These are phyloP conservation scores for Ophiostoma triangulosporum DNA, from an alignment of 2,329 filamentous ascomycete species.

Conservation along the genomic window DNA sequence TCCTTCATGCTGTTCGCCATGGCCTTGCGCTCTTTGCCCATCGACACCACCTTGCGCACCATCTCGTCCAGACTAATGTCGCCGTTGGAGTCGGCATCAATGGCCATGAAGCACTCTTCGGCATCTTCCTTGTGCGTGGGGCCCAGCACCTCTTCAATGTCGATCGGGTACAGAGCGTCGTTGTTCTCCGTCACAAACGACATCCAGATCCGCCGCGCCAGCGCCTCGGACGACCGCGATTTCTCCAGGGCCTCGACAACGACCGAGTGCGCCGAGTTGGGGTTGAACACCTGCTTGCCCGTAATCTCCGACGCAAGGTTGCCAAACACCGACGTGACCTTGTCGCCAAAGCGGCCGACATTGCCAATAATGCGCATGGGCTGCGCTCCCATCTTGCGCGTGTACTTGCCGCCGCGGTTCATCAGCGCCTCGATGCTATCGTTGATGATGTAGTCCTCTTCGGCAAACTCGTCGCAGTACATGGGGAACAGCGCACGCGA, in stretches of 20 bases:
- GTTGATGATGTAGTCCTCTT: conserved; percentile 86
- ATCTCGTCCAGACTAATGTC: conserved; percentile 95
- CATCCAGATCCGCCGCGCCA: conserved; percentile 95
- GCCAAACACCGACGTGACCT: conserved; percentile 84
- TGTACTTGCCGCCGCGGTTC: conserved; percentile 17
- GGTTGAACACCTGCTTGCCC: conserved; percentile 89
- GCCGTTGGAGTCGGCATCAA: conserved; percentile 82
- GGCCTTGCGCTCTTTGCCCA: conserved; percentile 74
- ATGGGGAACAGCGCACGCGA: conserved; percentile 80
- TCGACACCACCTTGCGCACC: conserved; percentile 72
- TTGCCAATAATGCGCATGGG: conserved; percentile 66
- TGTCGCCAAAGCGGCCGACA: conserved; percentile 75
- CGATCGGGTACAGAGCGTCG: conserved; percentile 64
- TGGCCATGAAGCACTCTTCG: conserved; percentile 66
- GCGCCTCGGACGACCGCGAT: conserved; percentile 69
- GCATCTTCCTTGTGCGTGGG: conserved; percentile 60
- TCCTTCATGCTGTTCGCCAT: conserved; percentile 93
- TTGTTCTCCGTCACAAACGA: conserved; percentile 87
- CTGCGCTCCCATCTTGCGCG: conserved; percentile 40
- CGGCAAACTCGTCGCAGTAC: conserved; percentile 79
- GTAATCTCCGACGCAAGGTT: conserved; percentile 91
- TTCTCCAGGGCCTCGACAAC: conserved; percentile 84
- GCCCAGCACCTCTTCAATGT: conserved; percentile 80
- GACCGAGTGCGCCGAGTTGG: conserved; percentile 77
- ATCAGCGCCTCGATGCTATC: conserved; percentile 64